Evolutionary conservation across 1,284 basidiomycete species (phyloP), one percentile per base, ranked within the genome.

Genomic region (Ceraceosorus bombacis): DNA sequence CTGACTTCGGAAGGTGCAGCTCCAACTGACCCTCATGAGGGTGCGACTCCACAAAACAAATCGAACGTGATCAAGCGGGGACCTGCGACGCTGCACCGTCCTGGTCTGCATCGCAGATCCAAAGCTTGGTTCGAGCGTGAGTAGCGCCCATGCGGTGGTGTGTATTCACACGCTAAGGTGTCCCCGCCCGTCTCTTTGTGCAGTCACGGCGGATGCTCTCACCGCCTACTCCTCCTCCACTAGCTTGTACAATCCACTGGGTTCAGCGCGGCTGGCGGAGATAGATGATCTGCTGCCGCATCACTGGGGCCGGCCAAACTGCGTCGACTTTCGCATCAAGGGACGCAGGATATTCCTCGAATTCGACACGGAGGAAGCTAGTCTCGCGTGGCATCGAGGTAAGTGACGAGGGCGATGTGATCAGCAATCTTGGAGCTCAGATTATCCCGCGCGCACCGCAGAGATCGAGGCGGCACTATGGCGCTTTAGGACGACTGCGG

Each of bases 291-390:
- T 74, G 6, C 58, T 70, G 5, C 72, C 72, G 8, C 60, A 65
- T 48, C 62, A 65, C 55, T 67, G 62, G 62, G 49, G 54, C 1
- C 53, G 70, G 8, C 62, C 70, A 5, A 65, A 62, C 51, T 57
- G 64, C 53, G 60, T 75, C 41, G 61, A 59, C 46, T 59, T 75
- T 17, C 57, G 67, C 5, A 58, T 65, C 27, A 64, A 65, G 27
- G 50, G 52, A 55, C 55, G 62, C 36, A 63, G 63, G 49, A 60
- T 62, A 51, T 52, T 60, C 3, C 41, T 73, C 51, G 73, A 75
- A 53, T 74, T 76, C 59, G 68, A 70, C 54, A 76, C 72, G 4
- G 57, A 69, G 49, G 72, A 71, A 51, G 66, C 69, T 9, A 38
- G 48, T 38, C 41, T 53, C 58, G 59, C 15, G 43, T 71, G 55